Conservation (phyloP, 2,329 filamentous ascomycete species). For the Zopfia rhizophila region DNA sequence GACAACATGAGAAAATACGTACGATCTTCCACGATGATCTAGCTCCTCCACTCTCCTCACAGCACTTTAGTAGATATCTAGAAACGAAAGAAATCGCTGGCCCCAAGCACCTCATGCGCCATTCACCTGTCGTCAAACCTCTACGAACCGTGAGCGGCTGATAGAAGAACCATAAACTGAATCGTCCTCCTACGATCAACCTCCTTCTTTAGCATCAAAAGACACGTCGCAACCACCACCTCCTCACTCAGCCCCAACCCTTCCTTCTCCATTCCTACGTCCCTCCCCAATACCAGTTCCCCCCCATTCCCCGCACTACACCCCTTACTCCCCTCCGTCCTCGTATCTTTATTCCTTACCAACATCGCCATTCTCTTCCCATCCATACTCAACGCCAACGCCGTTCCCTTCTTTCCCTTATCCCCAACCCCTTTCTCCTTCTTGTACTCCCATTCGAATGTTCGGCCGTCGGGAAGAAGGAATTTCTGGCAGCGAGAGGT, state of each 20-base stretch:
- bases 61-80: too few species aligned
- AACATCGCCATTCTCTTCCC: conserved; percentile 52
- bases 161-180: too few species aligned
- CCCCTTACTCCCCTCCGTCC: conserved; percentile 49
- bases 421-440: conserved; percentile 25
- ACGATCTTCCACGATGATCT: too few species aligned
- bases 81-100: too few species aligned
- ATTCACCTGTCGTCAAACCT: too few species aligned
- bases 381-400: conserved; percentile 26
- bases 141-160: too few species aligned
- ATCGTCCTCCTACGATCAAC: conserved; percentile 66
- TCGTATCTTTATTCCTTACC: conserved; percentile 53
- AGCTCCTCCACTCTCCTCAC: too few species aligned
- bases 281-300: conserved; percentile 58
- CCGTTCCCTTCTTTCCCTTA: conserved; percentile 27
- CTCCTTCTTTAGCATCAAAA: conserved; percentile 74
- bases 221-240: conserved; percentile 66
- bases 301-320: conserved; percentile 56
- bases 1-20: too few species aligned
- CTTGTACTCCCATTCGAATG: conserved; percentile 67
- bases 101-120: too few species aligned
- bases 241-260: conserved; percentile 46
- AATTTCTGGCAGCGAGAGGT: conserved; percentile 61
- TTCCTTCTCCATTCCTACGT: conserved; percentile 46
- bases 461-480: conserved; percentile 58